Percentiles rank a stretch among this genome's conserved stretches.
Evolutionary conservation across 192 early-diverging fungal genomes (phyloP).

Genomic region (Backusella morwellensis): DNA sequence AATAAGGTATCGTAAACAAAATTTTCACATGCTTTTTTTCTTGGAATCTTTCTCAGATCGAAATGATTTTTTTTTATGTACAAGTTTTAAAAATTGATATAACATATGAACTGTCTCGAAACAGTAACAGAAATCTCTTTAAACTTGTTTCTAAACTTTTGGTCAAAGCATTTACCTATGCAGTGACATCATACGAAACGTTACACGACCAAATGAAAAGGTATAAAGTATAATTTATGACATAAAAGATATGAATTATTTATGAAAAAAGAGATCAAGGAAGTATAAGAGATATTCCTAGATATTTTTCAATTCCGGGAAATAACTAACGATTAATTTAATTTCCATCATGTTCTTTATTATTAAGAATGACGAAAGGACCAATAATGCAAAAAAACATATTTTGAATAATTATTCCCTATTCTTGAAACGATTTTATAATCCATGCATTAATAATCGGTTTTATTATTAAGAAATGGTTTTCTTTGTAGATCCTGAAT

Average conservation of each 20-base stretch:
- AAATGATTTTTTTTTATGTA: not conserved
- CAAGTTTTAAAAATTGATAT: not conserved
- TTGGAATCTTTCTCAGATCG: too few species aligned
- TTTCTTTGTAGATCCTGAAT: not conserved
- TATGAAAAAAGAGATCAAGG: not conserved
- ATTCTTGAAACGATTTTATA: not conserved
- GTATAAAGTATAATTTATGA: not conserved
- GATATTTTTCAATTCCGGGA: not conserved
- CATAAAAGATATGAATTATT: not conserved
- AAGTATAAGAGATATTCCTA: not conserved
- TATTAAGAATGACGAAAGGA: too few species aligned
- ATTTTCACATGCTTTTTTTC: not conserved
- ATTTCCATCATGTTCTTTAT: too few species aligned
- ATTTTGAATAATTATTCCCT: too few species aligned
- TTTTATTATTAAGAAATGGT: not conserved
- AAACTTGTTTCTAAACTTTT: not conserved
- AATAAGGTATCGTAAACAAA: not conserved
- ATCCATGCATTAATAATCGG: not conserved
- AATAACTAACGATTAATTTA: not conserved
- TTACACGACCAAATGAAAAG: not conserved
- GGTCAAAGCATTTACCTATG: not conserved
- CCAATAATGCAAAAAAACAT: too few species aligned
- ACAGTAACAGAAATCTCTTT: not conserved
- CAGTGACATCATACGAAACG: not conserved
- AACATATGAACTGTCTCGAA: not conserved